Evolutionary conservation across 371 early-diverging fungal species (phyloP).

Genomic region (Chytridium lagenaria): DNA sequence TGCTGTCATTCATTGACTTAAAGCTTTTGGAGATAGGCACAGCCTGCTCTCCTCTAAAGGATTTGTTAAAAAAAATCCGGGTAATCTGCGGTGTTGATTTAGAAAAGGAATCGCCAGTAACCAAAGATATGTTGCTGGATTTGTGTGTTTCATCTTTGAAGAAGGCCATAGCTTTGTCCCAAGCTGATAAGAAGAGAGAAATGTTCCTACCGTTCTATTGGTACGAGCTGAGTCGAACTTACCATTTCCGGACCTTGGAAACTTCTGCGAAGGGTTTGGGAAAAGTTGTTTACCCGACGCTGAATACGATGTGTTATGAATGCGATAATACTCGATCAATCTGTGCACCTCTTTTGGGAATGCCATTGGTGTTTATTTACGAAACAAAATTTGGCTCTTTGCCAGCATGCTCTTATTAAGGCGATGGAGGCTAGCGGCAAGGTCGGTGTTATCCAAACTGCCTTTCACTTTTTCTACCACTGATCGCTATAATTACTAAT

Average conservation of each 20-base stretch:
- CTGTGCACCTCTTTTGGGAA: conserved; percentile 72
- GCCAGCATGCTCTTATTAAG: conserved; percentile 86
- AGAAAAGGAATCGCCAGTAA: background rate
- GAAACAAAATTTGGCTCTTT: conserved; percentile 61
- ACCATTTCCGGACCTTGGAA: conserved; percentile 28
- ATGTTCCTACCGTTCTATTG: conserved; percentile 23
- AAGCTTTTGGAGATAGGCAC: background rate
- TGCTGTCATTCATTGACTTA: background rate
- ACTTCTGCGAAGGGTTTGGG: background rate
- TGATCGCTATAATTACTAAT: no score
- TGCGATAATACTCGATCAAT: conserved; percentile 71
- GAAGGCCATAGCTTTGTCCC: background rate
- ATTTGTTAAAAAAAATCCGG: background rate
- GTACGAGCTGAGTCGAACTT: conserved; percentile 39
- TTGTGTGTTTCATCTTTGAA: background rate
- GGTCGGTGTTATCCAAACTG: conserved; percentile 48
- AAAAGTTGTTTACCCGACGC: no score
- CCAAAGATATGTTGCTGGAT: background rate
- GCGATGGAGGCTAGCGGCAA: conserved; percentile 74
- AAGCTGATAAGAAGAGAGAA: background rate
- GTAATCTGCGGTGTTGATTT: background rate
- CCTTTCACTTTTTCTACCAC: background rate
- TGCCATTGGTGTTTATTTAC: conserved; percentile 72
- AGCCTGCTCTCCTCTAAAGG: background rate
- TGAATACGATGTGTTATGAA: conserved; percentile 56